Conservation (phyloP, 2,329 filamentous ascomycete genomes). For the Trichoderma harzianum region DNA sequence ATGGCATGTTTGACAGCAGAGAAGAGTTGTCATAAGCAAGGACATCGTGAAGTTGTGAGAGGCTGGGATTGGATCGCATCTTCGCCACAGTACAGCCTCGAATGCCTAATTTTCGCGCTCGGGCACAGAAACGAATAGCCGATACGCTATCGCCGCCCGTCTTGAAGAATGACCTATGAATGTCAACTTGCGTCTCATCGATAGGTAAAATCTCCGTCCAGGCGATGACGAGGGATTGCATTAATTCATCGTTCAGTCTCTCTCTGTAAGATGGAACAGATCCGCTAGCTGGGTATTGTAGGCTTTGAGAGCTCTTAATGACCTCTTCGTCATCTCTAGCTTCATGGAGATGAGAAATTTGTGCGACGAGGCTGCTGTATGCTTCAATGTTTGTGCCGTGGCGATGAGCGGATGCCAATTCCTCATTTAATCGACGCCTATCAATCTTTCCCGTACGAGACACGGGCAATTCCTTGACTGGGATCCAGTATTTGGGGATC, state of each 20-base stretch:
- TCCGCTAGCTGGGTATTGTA: background rate
- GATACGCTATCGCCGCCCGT: background rate
- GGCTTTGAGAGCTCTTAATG: background rate
- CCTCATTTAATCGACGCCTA: background rate
- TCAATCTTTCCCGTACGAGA: background rate
- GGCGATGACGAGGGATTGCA: background rate
- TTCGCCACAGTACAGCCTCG: background rate
- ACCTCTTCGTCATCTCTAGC: background rate
- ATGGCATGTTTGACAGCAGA: background rate
- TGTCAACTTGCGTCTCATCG: background rate
- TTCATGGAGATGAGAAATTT: background rate
- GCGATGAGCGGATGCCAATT: background rate
- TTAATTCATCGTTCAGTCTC: background rate
- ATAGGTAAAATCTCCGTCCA: background rate
- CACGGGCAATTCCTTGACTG: background rate
- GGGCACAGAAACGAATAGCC: background rate
- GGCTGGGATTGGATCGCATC: background rate
- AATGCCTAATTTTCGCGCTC: background rate
- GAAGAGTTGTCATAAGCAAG: background rate
- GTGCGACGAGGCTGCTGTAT: background rate
- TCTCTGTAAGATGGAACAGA: background rate
- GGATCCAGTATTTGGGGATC: background rate
- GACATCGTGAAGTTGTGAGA: background rate
- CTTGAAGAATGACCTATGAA: background rate
- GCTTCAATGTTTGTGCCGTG: background rate